A percentile compares a stretch with the other conserved stretches of the same genome.
These are phyloP conservation scores for Lineolata rhizophorae DNA, from an alignment of 495 filamentous ascomycete species.

Conservation along the genomic window DNA sequence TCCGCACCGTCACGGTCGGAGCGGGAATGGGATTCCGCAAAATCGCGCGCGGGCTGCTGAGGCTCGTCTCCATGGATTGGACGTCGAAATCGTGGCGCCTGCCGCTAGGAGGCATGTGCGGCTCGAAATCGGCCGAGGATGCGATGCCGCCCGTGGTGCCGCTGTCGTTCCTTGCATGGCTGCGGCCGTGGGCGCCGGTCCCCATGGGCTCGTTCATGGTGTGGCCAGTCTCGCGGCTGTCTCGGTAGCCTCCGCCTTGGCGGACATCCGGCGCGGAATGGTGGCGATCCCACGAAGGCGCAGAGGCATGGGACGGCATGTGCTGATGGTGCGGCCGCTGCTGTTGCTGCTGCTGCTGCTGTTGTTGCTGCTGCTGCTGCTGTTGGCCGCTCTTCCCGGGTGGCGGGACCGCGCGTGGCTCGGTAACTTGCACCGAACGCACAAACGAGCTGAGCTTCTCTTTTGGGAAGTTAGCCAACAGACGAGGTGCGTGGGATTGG, in stretches of 20 bases:
- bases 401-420: too few species aligned
- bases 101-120: constrained; percentile 23
- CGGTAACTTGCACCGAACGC: too few species aligned
- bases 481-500: not conserved
- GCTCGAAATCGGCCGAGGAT: constrained; percentile 44
- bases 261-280: constrained; percentile 5
- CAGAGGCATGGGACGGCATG: too few species aligned
- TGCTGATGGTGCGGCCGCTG: too few species aligned
- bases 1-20: constrained; percentile 76
- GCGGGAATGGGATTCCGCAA: constrained; percentile 82
- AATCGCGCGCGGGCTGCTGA: constrained; percentile 48
- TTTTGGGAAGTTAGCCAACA: constrained; percentile 16
- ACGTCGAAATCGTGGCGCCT: constrained; percentile 87
- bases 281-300: constrained; percentile 35
- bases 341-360: constrained; percentile 13
- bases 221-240: constrained; percentile 19
- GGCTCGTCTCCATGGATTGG: constrained; percentile 81
- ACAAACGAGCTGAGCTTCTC: constrained; percentile 91
- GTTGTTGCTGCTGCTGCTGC: not conserved
- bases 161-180: constrained; percentile 41
- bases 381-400: not conserved
- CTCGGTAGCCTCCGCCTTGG: constrained; percentile 2
- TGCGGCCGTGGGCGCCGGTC: constrained; percentile 10
- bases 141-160: constrained; percentile 49
- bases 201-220: constrained; percentile 13